Evolutionary conservation across 495 filamentous ascomycete species (phyloP), one percentile per base, ranked within the genome.

Genomic region (Rhizodiscina lignyota): DNA sequence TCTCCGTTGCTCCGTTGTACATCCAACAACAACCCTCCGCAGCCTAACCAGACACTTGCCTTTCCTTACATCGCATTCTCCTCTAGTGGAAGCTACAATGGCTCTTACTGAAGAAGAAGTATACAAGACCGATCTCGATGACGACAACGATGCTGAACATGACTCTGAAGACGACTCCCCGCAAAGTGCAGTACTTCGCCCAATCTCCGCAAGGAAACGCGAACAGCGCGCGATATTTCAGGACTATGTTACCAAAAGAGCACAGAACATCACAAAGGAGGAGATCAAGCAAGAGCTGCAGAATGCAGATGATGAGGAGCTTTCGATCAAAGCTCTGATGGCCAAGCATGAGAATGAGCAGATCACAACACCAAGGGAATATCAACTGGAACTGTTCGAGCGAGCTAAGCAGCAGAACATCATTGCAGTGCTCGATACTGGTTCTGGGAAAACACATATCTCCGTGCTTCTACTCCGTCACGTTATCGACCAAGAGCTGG

Each of bases 401-500:
- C 68, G 70, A 43, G 87, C 89, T 15, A 94, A 91, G 51, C 42
- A 67, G 15, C 67, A 79, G 45, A 97, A 97, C 45, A 86, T 74
- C 11, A 92, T 97, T 48, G 89, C 86, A 2, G 91, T 97, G 10
- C 67, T 96, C n/a, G 85, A 93, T 51, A 94, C 89, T 23, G 86
- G 89, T 24, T 85, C 91, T n/a, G 89, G 89, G 12, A 97, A 97
- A 52, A 97, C 89, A 0, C 62, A 94, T 18, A 94, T 97, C 46
- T 89, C 91, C 0, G 87, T 84, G 12, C 62, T 96, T 20, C 68
- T 97, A 4, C 61, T 97, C 13, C 74, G 76, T 30, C 69, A 89
- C 43, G 71, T 75, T 16, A 61, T 96, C 13, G 70, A 85, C 18
- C 62, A 76, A 37, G 89, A 96, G 54, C 59, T 94, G 4, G 73